Conservation (phyloP, 345 rosid species). For the Sisymbrium altissimum region DNA sequence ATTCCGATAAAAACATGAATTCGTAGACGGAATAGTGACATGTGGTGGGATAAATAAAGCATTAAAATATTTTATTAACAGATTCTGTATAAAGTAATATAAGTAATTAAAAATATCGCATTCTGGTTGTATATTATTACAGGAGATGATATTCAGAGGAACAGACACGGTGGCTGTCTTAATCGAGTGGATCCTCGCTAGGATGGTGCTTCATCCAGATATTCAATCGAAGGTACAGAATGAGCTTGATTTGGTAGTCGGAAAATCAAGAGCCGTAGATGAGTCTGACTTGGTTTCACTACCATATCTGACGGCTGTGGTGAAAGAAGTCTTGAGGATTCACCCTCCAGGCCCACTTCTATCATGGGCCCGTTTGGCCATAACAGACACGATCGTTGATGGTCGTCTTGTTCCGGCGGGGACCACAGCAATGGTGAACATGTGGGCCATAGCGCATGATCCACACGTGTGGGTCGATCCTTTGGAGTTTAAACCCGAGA, state of each 20-base stretch:
- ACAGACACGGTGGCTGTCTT: conserved; percentile 84
- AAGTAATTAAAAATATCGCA: neutral
- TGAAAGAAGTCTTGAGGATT: conserved; percentile 76
- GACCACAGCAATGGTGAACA: conserved; percentile 93
- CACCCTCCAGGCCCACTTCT: conserved; percentile 97
- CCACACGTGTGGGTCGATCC: conserved; percentile 71
- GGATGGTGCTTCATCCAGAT: conserved; percentile 65
- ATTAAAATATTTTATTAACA: conserved; percentile 13
- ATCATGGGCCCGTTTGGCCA: conserved; percentile 89
- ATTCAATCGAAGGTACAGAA: conserved; percentile 65
- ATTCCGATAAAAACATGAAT: neutral
- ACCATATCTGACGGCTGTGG: conserved; percentile 62
- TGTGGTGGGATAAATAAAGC: conserved; percentile 14
- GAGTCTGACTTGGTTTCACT: conserved; percentile 50
- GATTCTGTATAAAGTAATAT: conserved; percentile 19
- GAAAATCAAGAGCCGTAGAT: conserved; percentile 49
- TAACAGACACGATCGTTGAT: conserved; percentile 64
- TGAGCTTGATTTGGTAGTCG: conserved; percentile 63
- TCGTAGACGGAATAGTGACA: neutral
- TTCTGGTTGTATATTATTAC: neutral
- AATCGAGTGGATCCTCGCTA: conserved; percentile 88
- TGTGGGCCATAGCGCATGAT: conserved; percentile 95
- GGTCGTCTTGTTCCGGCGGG: conserved; percentile 79
- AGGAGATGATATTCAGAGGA: conserved; percentile 96
- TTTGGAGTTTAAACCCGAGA: conserved; percentile 56